Evolutionary conservation across 495 filamentous ascomycete species (phyloP).

Genomic region (Neurospora sp.): DNA sequence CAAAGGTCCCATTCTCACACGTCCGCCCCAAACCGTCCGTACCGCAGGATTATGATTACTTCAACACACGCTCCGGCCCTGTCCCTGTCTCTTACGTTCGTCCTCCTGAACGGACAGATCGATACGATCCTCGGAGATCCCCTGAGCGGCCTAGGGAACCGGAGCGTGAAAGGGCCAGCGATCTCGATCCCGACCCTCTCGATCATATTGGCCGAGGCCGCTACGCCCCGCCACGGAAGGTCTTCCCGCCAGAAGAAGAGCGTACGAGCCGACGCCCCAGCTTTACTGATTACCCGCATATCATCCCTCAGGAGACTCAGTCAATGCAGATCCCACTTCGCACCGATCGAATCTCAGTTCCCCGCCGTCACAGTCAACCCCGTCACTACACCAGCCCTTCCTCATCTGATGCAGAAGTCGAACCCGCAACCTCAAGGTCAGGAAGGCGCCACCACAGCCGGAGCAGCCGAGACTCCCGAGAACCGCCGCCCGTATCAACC

Average conservation of each 20-base stretch:
- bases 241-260: slow-evolving; percentile 16
- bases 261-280: slow-evolving; percentile 15
- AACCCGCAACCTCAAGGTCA: neutral
- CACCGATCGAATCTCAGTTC: slow-evolving; percentile 7
- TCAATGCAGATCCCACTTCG: slow-evolving; percentile 11
- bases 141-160: slow-evolving; percentile 17
- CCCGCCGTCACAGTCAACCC: slow-evolving; percentile 20
- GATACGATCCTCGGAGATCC: slow-evolving; percentile 11
- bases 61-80: slow-evolving; percentile 4
- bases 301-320: slow-evolving; percentile 9
- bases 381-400: neutral
- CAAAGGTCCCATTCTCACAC: slow-evolving; percentile 12
- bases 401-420: neutral
- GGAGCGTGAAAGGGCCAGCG: slow-evolving; percentile 20
- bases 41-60: slow-evolving; percentile 18
- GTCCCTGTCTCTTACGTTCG: slow-evolving; percentile 16
- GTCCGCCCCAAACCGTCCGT: slow-evolving; percentile 10
- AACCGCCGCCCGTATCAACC: slow-evolving; percentile 13
- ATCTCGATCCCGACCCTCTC: slow-evolving; percentile 14
- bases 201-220: slow-evolving; percentile 11
- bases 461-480: slow-evolving; percentile 15
- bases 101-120: slow-evolving; percentile 13
- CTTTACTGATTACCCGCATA: slow-evolving; percentile 16
- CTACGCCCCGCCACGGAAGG: slow-evolving; percentile 13
- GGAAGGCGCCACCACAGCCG: slow-evolving; percentile 9